phyloP scores from a whole-genome alignment of 352 stramenopile species.

The Phytopythium chamaehyphon region DNA sequence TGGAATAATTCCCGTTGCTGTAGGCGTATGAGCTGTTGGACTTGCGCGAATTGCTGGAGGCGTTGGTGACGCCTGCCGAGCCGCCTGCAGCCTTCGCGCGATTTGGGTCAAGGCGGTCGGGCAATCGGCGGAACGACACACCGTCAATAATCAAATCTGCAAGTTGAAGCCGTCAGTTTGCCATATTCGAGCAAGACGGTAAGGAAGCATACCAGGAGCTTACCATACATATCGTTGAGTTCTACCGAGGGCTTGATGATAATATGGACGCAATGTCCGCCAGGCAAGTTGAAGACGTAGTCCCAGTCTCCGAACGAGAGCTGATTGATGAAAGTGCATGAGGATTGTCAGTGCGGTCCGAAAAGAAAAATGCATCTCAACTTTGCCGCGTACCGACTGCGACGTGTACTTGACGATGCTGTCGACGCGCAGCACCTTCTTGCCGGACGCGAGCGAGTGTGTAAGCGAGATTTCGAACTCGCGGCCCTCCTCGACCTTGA shows the following conservation, averaged over 20 bases:
- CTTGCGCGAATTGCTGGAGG: conserved; percentile 11
- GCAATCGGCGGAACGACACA: conserved; percentile 73
- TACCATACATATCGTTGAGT: conserved; percentile 87
- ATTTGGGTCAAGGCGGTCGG: conserved; percentile 52
- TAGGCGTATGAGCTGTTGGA: conserved; percentile 44
- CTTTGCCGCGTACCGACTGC: conserved; percentile 38
- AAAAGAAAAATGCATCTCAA: background rate
- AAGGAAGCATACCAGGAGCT: too few relatives aligned
- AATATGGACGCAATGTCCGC: conserved; percentile 75
- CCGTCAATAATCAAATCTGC: conserved; percentile 78
- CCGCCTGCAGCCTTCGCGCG: conserved; percentile 25
- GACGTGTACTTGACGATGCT: conserved; percentile 79
- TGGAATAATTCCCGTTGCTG: conserved; percentile 13
- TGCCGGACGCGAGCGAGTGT: conserved; percentile 74
- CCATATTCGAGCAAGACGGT: too few relatives aligned
- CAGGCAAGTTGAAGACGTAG: conserved; percentile 80
- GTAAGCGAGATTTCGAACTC: conserved; percentile 84
- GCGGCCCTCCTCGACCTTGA: conserved; percentile 77
- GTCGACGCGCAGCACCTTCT: conserved; percentile 77
- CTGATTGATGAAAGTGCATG: conserved; percentile 12
- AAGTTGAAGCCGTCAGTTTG: background rate
- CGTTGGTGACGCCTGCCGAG: conserved; percentile 18
- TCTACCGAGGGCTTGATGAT: conserved; percentile 85
- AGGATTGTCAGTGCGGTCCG: background rate
- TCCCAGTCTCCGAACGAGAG: conserved; percentile 83